Conservation (phyloP, 352 stramenopile genomes). For the Globisporangium sylvaticum region DNA sequence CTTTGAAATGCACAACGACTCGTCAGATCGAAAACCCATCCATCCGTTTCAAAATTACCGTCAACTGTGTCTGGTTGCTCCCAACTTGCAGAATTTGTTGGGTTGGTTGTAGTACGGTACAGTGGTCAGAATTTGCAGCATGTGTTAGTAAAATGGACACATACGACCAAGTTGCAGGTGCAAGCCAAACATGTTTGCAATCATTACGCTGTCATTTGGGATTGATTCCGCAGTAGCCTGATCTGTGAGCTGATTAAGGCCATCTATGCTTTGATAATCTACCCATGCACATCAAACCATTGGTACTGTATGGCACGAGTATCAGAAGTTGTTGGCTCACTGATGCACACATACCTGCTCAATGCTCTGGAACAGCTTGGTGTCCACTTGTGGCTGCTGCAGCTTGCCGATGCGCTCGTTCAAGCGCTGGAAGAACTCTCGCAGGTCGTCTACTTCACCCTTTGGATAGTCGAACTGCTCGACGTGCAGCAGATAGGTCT, state of each 20-base stretch:
- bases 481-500: slow-evolving; percentile 54
- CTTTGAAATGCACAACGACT: not conserved
- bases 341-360: slow-evolving; percentile 10
- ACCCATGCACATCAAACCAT: not conserved
- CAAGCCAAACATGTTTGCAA: not conserved
- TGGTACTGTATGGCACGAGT: not conserved
- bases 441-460: slow-evolving; percentile 37
- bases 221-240: not conserved
- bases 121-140: not conserved
- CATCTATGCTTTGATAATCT: not conserved
- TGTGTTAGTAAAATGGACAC: not conserved
- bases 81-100: not conserved
- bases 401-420: slow-evolving; percentile 14
- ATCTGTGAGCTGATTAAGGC: not conserved
- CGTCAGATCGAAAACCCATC: not conserved
- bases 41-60: slow-evolving; percentile 3
- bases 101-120: no score
- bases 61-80: not conserved
- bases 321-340: not conserved
- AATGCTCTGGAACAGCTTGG: slow-evolving; percentile 9
- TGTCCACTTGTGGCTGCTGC: slow-evolving; percentile 8
- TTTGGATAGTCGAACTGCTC: slow-evolving; percentile 41
- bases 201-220: not conserved
- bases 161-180: not conserved
- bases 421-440: slow-evolving; percentile 34